Percentiles rank a stretch among this genome's conserved stretches.
Conservation (phyloP, 2,329 filamentous ascomycete genomes). For the Lecanoromycetidae sp. region DNA sequence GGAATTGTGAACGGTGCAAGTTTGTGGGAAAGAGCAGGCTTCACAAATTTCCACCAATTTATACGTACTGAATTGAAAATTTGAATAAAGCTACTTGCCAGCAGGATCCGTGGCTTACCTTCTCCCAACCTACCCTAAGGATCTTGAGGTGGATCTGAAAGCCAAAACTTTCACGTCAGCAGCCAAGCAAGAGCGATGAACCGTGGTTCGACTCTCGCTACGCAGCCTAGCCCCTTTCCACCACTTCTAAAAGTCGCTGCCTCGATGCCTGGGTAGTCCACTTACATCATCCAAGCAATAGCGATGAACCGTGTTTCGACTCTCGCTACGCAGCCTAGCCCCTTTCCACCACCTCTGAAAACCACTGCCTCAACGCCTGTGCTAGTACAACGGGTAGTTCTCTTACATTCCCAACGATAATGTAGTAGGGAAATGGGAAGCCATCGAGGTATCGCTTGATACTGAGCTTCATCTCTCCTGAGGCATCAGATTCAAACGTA, state of each 20-base stretch:
- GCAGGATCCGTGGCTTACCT: no score
- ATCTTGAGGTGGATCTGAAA: background rate
- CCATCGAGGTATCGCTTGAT: slow-evolving; percentile 87
- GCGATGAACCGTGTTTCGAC: background rate
- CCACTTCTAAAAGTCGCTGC: slow-evolving; percentile 83
- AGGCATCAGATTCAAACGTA: slow-evolving; percentile 16
- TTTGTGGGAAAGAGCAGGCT: no score
- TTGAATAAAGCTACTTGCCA: no score
- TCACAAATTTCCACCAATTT: no score
- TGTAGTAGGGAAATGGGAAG: slow-evolving; percentile 94
- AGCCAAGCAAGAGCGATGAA: background rate
- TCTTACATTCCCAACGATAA: slow-evolving; percentile 83
- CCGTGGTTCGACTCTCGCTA: background rate
- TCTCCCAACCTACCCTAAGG: no score
- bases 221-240: slow-evolving; percentile 26
- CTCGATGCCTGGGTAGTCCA: slow-evolving; percentile 83
- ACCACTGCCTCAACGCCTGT: slow-evolving; percentile 87
- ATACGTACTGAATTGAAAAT: no score
- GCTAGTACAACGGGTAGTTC: slow-evolving; percentile 84
- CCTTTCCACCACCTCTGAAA: slow-evolving; percentile 54
- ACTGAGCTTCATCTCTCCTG: slow-evolving; percentile 49
- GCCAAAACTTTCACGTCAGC: no score
- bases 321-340: background rate
- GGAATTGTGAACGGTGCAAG: no score
- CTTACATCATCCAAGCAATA: no score